A percentile compares a stretch with the other conserved stretches of the same genome.
Evolutionary conservation across 2,329 filamentous ascomycete species (phyloP).

Genomic region (Coniochaeta sp.): DNA sequence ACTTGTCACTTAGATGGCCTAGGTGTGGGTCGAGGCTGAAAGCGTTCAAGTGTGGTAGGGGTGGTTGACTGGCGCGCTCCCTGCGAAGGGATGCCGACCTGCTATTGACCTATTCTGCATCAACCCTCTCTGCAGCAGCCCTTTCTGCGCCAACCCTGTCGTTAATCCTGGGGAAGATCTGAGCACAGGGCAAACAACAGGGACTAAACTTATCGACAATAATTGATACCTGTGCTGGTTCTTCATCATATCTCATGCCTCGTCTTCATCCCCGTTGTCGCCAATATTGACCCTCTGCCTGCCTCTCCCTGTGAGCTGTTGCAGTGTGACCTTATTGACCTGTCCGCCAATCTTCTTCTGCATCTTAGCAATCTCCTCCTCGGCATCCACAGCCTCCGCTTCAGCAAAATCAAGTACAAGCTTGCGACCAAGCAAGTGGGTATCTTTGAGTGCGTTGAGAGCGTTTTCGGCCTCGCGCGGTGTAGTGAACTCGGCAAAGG

Average conservation of each 20-base stretch:
- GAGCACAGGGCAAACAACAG: conserved; percentile 4
- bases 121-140: not conserved
- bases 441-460: conserved; percentile 83
- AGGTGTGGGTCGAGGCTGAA: conserved; percentile 2
- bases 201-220: conserved; percentile 8
- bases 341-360: conserved; percentile 91
- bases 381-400: conserved; percentile 81
- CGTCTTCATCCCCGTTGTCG: conserved; percentile 59
- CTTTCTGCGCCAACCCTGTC: not conserved
- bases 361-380: conserved; percentile 95
- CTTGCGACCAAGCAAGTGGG: conserved; percentile 83
- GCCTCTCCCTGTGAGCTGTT: conserved; percentile 76
- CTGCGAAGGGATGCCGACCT: conserved; percentile 1
- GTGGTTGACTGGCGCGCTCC: not conserved
- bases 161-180: not conserved
- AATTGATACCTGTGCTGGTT: conserved; percentile 8
- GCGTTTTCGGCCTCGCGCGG: conserved; percentile 83
- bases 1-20: not conserved
- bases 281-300: conserved; percentile 85
- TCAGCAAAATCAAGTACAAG: conserved; percentile 89
- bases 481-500: conserved; percentile 93
- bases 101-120: not conserved
- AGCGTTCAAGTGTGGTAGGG: not conserved
- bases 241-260: conserved; percentile 25
- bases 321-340: conserved; percentile 82